Percentiles rank a stretch among this genome's conserved stretches.
These are phyloP conservation scores for Salix purpurea DNA, from an alignment of 345 rosid genomes.

Conservation along the genomic window DNA sequence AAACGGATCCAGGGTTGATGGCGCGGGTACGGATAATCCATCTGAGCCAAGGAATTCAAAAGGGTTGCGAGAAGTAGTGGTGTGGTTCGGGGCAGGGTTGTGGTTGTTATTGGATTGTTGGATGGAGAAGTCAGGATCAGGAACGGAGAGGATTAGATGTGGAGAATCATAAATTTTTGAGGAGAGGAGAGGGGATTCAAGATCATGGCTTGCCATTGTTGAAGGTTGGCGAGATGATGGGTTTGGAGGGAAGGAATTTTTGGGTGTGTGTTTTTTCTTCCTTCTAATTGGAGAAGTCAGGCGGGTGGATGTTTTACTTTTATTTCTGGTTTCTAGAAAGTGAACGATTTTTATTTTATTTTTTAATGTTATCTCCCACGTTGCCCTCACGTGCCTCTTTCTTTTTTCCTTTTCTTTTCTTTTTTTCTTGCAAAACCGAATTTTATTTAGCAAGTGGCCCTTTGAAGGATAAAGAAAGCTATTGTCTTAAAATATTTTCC, in stretches of 20 bases:
- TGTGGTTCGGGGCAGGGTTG: not conserved
- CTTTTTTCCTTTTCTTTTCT: too few species aligned
- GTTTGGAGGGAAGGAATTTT: not conserved
- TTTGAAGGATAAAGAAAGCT: too few species aligned
- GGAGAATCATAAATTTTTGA: slow-evolving; percentile 38
- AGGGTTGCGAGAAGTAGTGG: slow-evolving; percentile 34
- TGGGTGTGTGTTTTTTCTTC: not conserved
- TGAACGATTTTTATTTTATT: too few species aligned
- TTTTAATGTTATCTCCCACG: not conserved
- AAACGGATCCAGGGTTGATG: slow-evolving; percentile 69
- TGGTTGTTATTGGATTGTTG: slow-evolving; percentile 4
- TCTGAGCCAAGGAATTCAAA: slow-evolving; percentile 53
- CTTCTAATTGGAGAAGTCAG: not conserved
- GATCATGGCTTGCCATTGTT: slow-evolving; percentile 52
- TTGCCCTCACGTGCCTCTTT: not conserved
- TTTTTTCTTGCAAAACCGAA: too few species aligned
- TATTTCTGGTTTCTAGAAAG: not conserved
- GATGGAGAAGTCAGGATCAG: slow-evolving; percentile 19
- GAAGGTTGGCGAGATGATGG: not conserved
- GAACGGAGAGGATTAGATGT: slow-evolving; percentile 46
- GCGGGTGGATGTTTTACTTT: too few species aligned
- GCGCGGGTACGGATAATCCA: slow-evolving; percentile 44
- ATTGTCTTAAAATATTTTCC: too few species aligned
- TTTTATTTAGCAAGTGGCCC: too few species aligned
- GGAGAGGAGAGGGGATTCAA: slow-evolving; percentile 53